phyloP scores from a whole-genome alignment of 176 grass and related monocot genomes.

The Musa beccarii region DNA sequence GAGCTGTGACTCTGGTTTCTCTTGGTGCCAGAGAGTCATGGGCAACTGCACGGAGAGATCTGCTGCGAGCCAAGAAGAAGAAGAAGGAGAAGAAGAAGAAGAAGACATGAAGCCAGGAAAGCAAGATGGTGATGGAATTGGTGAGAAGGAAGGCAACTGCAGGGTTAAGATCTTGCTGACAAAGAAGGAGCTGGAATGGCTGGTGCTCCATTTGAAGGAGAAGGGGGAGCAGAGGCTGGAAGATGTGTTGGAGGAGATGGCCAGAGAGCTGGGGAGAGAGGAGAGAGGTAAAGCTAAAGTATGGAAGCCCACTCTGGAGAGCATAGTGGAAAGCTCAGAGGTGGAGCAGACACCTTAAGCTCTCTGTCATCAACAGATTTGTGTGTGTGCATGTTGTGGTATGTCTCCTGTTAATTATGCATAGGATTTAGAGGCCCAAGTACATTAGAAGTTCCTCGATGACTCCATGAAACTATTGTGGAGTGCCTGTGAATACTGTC shows the following conservation, averaged over 20 bases:
- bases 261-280: constrained; percentile 3
- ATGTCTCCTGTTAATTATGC: too few relatives aligned
- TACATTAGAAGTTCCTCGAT: too few relatives aligned
- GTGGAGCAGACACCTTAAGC: too few relatives aligned
- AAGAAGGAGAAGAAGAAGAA: too few relatives aligned
- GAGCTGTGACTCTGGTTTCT: too few relatives aligned
- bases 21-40: neutral
- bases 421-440: too few relatives aligned
- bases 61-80: neutral
- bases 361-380: too few relatives aligned
- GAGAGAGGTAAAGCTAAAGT: constrained; percentile 2
- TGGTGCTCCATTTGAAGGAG: constrained; percentile 19
- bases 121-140: too few relatives aligned
- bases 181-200: constrained; percentile 20
- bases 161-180: constrained; percentile 26
- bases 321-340: constrained; percentile 22
- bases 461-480: too few relatives aligned
- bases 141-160: constrained; percentile 3
- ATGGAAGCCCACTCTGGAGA: constrained; percentile 21
- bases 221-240: constrained; percentile 23
- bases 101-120: neutral
- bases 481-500: too few relatives aligned
- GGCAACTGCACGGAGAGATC: constrained; percentile 1
- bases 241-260: constrained; percentile 28
- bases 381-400: too few relatives aligned